Conservation (phyloP, 2,329 filamentous ascomycete species). For the Ophiobolus disseminans region DNA sequence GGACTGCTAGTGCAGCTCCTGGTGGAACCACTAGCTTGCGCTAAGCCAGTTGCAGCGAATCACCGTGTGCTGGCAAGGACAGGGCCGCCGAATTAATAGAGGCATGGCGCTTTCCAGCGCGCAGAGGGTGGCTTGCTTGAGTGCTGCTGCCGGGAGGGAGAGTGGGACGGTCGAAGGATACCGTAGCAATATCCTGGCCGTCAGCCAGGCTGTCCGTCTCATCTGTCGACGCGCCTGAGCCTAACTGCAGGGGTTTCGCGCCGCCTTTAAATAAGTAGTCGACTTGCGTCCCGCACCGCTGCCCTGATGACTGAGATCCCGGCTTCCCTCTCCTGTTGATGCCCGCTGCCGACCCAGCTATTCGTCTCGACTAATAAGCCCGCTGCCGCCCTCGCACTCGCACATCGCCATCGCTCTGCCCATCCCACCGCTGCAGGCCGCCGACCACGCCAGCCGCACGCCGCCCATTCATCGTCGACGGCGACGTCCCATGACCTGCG, state of each 20-base stretch:
- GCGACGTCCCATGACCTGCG: constrained; percentile 27
- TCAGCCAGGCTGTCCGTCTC: constrained; percentile 23
- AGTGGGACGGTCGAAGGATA: no score
- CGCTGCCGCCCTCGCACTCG: constrained; percentile 17
- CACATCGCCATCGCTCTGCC: constrained; percentile 2
- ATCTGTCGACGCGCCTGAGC: constrained; percentile 14
- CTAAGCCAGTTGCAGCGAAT: constrained; percentile 23
- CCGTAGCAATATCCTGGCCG: no score
- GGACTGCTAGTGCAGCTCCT: background rate
- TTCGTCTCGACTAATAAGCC: constrained; percentile 32
- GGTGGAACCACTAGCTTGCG: constrained; percentile 15
- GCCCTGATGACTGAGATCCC: constrained; percentile 31
- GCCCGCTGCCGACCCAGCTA: constrained; percentile 21
- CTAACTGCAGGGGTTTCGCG: constrained; percentile 30
- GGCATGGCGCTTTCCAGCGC: no score
- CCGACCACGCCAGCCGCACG: constrained; percentile 3
- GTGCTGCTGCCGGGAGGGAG: no score
- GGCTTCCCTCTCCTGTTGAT: constrained; percentile 21
- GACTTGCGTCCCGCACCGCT: constrained; percentile 29
- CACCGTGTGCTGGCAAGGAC: constrained; percentile 18
- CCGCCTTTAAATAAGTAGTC: constrained; percentile 32
- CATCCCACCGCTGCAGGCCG: background rate
- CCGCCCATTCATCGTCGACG: constrained; percentile 9
- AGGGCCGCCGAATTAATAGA: no score
- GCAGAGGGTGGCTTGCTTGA: no score